Conservation (phyloP, 148 eudicot genomes). For the Rhododendron ferrugineum region DNA sequence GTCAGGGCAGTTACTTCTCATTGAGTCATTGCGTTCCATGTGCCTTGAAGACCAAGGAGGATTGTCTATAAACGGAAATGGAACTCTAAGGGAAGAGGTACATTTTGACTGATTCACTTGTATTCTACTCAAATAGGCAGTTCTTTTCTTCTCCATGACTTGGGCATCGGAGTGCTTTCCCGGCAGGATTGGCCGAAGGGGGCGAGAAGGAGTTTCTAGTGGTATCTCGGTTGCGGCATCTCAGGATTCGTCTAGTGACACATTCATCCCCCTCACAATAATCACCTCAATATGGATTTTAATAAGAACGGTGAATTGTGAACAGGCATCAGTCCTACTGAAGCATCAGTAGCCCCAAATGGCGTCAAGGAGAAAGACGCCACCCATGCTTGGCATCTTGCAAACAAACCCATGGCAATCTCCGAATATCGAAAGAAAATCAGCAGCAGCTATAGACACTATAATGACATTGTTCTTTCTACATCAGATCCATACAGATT, state of each 20-base stretch:
- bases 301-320: neutral
- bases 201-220: neutral
- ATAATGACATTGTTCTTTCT: neutral
- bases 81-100: neutral
- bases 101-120: neutral
- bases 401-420: neutral
- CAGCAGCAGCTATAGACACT: neutral
- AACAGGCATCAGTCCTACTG: neutral
- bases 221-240: neutral
- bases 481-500: neutral
- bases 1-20: neutral
- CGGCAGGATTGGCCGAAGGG: neutral
- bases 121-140: neutral
- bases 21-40: neutral
- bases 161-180: neutral
- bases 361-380: neutral
- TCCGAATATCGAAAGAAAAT: neutral
- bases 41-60: neutral
- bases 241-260: neutral
- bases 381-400: neutral
- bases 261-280: neutral
- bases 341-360: neutral
- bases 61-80: neutral
- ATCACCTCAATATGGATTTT: neutral
- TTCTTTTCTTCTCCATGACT: neutral